phyloP scores from a whole-genome alignment of 805 yeast species.

The Ogataea paradorogensis region DNA sequence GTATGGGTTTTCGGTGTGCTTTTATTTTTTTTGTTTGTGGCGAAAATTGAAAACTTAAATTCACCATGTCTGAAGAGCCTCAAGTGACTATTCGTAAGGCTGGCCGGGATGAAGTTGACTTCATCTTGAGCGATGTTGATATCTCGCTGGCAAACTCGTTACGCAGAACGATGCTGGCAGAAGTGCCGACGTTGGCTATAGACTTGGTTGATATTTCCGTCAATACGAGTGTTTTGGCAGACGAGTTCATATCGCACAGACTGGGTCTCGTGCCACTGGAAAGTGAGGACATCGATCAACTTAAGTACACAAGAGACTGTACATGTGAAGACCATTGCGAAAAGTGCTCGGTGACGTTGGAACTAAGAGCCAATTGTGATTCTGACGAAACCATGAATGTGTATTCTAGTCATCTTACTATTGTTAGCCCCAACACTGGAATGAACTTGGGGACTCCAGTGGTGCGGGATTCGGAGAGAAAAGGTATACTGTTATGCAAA shows the following conservation, averaged over 20 bases:
- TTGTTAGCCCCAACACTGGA: slow-evolving; percentile 33
- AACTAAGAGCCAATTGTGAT: slow-evolving; percentile 81
- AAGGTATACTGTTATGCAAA: slow-evolving; percentile 90
- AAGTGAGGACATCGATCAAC: slow-evolving; percentile 76
- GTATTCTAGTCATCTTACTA: slow-evolving; percentile 74
- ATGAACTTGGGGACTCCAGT: slow-evolving; percentile 75
- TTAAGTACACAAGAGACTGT: slow-evolving; percentile 91
- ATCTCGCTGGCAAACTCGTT: slow-evolving; percentile 88
- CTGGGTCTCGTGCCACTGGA: slow-evolving; percentile 88
- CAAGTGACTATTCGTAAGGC: slow-evolving; percentile 86
- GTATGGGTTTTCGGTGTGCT: slow-evolving; percentile 8
- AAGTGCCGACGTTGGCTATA: slow-evolving; percentile 94
- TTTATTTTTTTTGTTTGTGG: slow-evolving; percentile 7
- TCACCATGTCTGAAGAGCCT: slow-evolving; percentile 49
- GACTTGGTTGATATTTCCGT: slow-evolving; percentile 92
- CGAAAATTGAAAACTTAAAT: slow-evolving; percentile 7
- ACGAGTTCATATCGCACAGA: slow-evolving; percentile 93
- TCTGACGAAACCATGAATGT: slow-evolving; percentile 85
- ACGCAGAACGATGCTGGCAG: slow-evolving; percentile 89
- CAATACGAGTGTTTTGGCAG: slow-evolving; percentile 93
- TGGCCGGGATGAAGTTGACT: slow-evolving; percentile 84
- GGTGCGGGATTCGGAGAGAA: slow-evolving; percentile 67
- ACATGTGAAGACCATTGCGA: slow-evolving; percentile 98
- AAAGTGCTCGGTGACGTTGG: slow-evolving; percentile 85
- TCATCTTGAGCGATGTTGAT: slow-evolving; percentile 83